Percentiles rank a stretch among this genome's conserved stretches.
Conservation (phyloP, 352 stramenopile genomes). For the Globisporangium cystogenes region DNA sequence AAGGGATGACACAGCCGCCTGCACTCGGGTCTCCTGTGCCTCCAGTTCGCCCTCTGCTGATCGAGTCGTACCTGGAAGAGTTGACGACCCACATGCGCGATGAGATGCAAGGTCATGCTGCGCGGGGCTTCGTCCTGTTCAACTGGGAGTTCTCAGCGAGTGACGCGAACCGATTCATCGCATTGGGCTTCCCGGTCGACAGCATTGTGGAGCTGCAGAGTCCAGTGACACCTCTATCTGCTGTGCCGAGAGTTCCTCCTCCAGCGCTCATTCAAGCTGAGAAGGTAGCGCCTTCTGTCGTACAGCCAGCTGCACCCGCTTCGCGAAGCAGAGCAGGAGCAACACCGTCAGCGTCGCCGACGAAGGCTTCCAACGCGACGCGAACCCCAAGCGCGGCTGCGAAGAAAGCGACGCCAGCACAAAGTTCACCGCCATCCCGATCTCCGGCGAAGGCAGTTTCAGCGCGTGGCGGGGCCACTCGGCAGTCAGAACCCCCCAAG, state of each 20-base stretch:
- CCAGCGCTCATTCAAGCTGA: background rate
- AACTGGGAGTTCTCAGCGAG: slow-evolving; percentile 43
- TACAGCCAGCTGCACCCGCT: background rate
- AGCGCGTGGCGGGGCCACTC: background rate
- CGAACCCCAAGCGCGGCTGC: background rate
- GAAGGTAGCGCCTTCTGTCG: background rate
- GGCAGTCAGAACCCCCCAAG: slow-evolving; percentile 6
- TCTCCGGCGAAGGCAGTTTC: slow-evolving; percentile 1
- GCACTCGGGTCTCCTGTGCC: background rate
- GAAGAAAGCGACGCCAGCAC: background rate
- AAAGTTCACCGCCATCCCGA: background rate
- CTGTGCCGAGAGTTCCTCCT: background rate
- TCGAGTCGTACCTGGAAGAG: slow-evolving; percentile 16
- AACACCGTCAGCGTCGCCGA: slow-evolving; percentile 5
- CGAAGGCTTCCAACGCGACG: background rate
- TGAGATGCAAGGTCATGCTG: slow-evolving; percentile 12
- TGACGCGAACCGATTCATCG: slow-evolving; percentile 44
- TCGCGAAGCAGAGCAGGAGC: background rate
- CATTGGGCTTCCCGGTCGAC: slow-evolving; percentile 37
- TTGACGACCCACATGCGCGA: slow-evolving; percentile 13
- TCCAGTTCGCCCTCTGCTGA: slow-evolving; percentile 1
- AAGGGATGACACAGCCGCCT: background rate
- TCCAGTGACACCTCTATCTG: slow-evolving; percentile 1
- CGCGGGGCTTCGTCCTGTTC: slow-evolving; percentile 46
- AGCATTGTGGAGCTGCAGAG: slow-evolving; percentile 52